Evolutionary conservation across 208 protist species (phyloP).

Genomic region (Leishmania gerbilli): DNA sequence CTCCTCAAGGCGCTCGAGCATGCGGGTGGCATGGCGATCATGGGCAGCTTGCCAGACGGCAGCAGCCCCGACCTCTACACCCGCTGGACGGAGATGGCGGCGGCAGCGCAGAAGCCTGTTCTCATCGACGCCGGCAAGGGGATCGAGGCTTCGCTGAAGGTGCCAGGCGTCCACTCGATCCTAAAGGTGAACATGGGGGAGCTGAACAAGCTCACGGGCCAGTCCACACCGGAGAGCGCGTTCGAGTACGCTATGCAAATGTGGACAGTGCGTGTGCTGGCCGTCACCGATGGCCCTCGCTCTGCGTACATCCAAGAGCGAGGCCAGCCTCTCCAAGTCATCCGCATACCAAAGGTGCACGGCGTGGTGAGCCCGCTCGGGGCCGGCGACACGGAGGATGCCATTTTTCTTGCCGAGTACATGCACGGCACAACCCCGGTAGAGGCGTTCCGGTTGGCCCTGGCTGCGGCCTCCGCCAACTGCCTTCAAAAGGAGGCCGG

Average conservation of each 20-base stretch:
- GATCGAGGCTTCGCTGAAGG: constrained; percentile 28
- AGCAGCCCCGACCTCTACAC: constrained; percentile 29
- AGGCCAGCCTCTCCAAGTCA: constrained; percentile 3
- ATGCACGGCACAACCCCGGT: constrained; percentile 11
- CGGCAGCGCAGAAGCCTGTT: constrained; percentile 27
- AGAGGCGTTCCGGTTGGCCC: constrained; percentile 34
- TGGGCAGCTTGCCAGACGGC: constrained; percentile 39
- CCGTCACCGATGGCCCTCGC: constrained; percentile 35
- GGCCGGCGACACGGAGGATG: constrained; percentile 40
- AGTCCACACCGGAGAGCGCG: constrained; percentile 22
- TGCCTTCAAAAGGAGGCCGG: constrained; percentile 39
- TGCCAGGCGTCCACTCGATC: constrained; percentile 25
- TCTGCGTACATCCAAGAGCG: constrained; percentile 31
- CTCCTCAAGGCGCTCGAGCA: constrained; percentile 14
- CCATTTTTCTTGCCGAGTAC: constrained; percentile 39
- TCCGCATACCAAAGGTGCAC: constrained; percentile 29
- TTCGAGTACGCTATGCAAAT: constrained; percentile 32
- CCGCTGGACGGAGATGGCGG: constrained; percentile 33
- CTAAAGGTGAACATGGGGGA: constrained; percentile 43
- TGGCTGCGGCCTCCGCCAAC: constrained; percentile 43
- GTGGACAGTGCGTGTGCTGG: constrained; percentile 34
- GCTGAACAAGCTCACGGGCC: constrained; percentile 29
- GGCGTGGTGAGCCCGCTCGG: constrained; percentile 39
- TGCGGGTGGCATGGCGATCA: constrained; percentile 34
- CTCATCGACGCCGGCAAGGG: constrained; percentile 47